Evolutionary conservation across 257 asterid species (phyloP), one percentile per base, ranked within the genome.

Genomic region (Ocimum tenuiflorum): DNA sequence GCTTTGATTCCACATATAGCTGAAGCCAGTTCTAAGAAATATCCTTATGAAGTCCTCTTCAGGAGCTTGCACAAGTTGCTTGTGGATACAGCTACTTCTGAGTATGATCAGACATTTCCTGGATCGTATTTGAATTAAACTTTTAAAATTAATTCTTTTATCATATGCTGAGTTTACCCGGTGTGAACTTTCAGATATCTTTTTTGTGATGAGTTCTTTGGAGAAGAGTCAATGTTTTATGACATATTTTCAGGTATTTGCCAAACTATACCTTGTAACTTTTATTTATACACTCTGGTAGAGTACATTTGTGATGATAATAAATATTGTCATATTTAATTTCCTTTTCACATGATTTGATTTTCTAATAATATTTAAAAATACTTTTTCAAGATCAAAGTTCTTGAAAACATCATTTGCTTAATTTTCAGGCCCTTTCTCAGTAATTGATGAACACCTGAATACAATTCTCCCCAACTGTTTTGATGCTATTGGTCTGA

Each of bases 11-110:
- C 99, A 65, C 99, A 94, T 74, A 94, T 94, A 52, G 97, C 96
- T 78, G 97, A 94, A 86, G 99, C 97, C 81, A 86, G 94, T 76
- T 88, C 95, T 63, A 88, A 85, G 77, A 94, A 78, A 81, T 90
- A 85, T 76, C 96, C 99, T n/a, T 94, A 94, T 78, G 97, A 94
- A 88, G 97, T 90, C 70, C 95, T 94, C 68, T 94, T 94, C 86
- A 90, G 99, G 85, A 94, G 99, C 84, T 79, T 94, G 85, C 97
- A 94, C 77, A 90, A 94, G 86, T 85, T 94, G 82, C 97, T 94
- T 58, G 81, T 90, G 96, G 99, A 94, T 78, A 88, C 97, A 65
- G 97, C 99, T 81, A 85, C 99, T 76, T 94, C 97, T 15, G 97
- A 94, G 99, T 94, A 90, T 45, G 53, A 70, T 64, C 18, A 43